Percentiles rank a stretch among this genome's conserved stretches.
Evolutionary conservation across 1,139 yeast genomes (phyloP).

Genomic region (Protomyces inouyei): DNA sequence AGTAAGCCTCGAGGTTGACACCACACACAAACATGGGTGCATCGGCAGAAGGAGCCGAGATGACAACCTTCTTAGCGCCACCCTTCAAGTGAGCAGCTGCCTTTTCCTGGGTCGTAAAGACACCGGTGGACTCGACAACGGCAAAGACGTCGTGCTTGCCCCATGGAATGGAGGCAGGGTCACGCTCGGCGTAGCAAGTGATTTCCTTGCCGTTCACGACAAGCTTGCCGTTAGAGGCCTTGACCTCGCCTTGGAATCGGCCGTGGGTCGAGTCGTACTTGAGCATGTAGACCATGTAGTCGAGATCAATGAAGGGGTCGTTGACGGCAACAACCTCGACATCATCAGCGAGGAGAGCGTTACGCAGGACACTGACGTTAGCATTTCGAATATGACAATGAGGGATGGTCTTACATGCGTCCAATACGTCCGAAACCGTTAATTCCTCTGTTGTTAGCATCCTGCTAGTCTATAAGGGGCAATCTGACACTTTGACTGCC

Average conservation of each 20-base stretch:
- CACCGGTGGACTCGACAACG: slow-evolving; percentile 87
- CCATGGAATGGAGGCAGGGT: slow-evolving; percentile 80
- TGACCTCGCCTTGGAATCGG: slow-evolving; percentile 62
- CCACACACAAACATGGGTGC: slow-evolving; percentile 89
- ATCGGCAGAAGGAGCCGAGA: slow-evolving; percentile 81
- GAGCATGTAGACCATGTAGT: slow-evolving; percentile 83
- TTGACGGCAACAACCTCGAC: slow-evolving; percentile 74
- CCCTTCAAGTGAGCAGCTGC: slow-evolving; percentile 75
- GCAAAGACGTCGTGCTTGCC: slow-evolving; percentile 64
- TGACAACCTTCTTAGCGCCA: slow-evolving; percentile 86
- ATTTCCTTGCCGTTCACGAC: slow-evolving; percentile 66
- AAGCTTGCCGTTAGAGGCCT: slow-evolving; percentile 52
- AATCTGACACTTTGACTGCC: slow-evolving; percentile 65
- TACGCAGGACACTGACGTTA: slow-evolving; percentile 50
- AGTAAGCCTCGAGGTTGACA: slow-evolving; percentile 71
- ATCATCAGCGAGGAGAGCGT: slow-evolving; percentile 63
- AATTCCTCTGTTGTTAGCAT: slow-evolving; percentile 6
- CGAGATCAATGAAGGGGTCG: slow-evolving; percentile 78
- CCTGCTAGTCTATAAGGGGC: background rate
- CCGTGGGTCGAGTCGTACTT: slow-evolving; percentile 87
- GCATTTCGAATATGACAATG: background rate
- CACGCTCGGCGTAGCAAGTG: slow-evolving; percentile 68
- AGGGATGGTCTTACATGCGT: slow-evolving; percentile 49
- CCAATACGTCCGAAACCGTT: slow-evolving; percentile 71
- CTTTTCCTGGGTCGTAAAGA: slow-evolving; percentile 71